Conservation (phyloP, 257 asterid species). For the Verbascum thapsus region DNA sequence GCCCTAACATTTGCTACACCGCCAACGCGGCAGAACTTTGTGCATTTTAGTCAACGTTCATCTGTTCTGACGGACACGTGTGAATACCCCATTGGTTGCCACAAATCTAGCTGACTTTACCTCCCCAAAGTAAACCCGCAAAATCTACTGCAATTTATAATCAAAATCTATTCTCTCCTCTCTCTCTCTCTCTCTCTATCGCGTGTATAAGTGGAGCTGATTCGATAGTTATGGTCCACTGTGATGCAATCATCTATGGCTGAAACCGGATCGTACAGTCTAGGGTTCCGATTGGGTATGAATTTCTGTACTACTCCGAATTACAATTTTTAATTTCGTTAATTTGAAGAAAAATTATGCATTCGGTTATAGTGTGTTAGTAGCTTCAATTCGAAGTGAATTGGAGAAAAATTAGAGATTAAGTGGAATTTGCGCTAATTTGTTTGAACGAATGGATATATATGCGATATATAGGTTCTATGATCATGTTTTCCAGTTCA, state of each 20-base stretch:
- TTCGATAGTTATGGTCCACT: constrained; percentile 19
- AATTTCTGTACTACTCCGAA: constrained; percentile 2
- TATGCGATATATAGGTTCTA: not conserved
- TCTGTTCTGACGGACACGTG: constrained; percentile 24
- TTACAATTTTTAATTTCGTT: constrained; percentile 3
- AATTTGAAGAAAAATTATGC: constrained; percentile 10
- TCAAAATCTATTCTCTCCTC: constrained; percentile 23
- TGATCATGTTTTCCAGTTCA: constrained; percentile 7
- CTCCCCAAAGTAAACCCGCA: constrained; percentile 33
- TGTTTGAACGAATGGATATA: constrained; percentile 4
- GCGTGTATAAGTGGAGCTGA: constrained; percentile 17
- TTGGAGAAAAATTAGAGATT: not conserved
- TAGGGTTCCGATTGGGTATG: constrained; percentile 61
- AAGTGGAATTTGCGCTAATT: constrained; percentile 1
- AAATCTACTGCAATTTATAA: not conserved
- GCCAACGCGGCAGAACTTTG: too few relatives aligned
- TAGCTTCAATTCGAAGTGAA: constrained; percentile 21
- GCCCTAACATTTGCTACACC: not conserved
- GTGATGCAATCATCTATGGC: constrained; percentile 50
- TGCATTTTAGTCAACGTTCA: not conserved
- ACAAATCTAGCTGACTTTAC: constrained; percentile 31
- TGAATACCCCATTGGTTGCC: constrained; percentile 17
- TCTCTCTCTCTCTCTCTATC: constrained; percentile 16
- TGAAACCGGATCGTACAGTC: constrained; percentile 56
- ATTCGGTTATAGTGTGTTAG: constrained; percentile 5